phyloP scores from a whole-genome alignment of 2,329 filamentous ascomycete species.

The Claviceps sorghi region DNA sequence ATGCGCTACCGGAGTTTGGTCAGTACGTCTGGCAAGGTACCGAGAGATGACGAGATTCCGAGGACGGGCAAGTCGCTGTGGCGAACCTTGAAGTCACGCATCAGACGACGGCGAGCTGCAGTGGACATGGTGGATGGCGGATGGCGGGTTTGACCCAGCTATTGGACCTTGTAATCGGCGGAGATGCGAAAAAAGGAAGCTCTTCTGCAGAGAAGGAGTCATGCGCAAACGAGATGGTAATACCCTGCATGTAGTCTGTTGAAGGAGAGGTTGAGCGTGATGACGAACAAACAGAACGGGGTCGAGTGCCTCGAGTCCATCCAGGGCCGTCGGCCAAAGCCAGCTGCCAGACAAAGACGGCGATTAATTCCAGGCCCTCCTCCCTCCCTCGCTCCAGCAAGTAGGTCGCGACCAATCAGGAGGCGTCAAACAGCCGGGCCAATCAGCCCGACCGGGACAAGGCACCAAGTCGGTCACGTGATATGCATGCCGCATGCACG shows the following conservation, averaged over 20 bases:
- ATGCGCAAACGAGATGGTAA: not conserved
- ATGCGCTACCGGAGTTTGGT: slow-evolving; percentile 54
- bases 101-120: slow-evolving; percentile 83
- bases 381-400: not conserved
- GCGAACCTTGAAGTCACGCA: slow-evolving; percentile 97
- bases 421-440: not conserved
- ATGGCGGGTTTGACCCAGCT: not conserved
- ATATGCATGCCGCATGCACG: not conserved
- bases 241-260: not conserved
- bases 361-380: not conserved
- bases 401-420: slow-evolving; percentile 12
- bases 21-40: not conserved
- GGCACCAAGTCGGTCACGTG: not conserved
- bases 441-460: slow-evolving; percentile 4
- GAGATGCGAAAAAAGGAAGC: not conserved
- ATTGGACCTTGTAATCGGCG: not conserved
- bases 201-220: not conserved
- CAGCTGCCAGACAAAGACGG: not conserved
- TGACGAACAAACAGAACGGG: slow-evolving; percentile 10
- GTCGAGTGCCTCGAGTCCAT: slow-evolving; percentile 5
- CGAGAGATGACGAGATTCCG: not conserved
- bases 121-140: slow-evolving; percentile 57
- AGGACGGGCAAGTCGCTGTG: not conserved
- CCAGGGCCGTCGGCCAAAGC: not conserved
- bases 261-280: slow-evolving; percentile 4